phyloP scores from a whole-genome alignment of 2,329 filamentous ascomycete genomes.

The Westerdykella sp. region DNA sequence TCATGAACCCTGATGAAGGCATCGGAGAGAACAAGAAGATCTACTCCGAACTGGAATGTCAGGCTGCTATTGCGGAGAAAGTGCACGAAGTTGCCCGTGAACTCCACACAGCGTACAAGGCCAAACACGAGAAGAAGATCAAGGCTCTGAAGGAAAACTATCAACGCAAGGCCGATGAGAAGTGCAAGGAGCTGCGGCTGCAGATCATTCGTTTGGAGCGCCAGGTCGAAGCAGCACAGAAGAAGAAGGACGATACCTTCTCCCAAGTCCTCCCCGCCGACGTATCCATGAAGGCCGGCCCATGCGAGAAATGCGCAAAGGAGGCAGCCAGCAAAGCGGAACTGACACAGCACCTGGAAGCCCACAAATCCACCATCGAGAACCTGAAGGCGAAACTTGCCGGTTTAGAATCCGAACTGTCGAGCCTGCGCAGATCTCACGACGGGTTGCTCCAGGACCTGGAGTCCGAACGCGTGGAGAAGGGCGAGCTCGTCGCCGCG shows the following conservation, averaged over 20 bases:
- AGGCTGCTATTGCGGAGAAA: conserved; percentile 77
- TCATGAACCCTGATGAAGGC: conserved; percentile 33
- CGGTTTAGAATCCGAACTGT: conserved; percentile 66
- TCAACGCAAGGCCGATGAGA: conserved; percentile 84
- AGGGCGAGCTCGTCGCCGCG: conserved; percentile 72
- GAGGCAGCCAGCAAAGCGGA: conserved; percentile 22
- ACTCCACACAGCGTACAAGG: conserved; percentile 87
- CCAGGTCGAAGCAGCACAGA: conserved; percentile 69
- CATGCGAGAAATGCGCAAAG: conserved; percentile 12
- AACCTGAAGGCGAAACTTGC: conserved; percentile 68
- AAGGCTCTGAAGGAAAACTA: conserved; percentile 76
- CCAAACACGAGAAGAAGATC: conserved; percentile 96
- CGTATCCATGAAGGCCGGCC: conserved; percentile 2
- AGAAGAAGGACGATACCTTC: conserved; percentile 60
- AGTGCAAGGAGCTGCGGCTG: conserved; percentile 68
- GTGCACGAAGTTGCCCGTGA: conserved; percentile 71
- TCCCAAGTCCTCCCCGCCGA: conserved; percentile 44
- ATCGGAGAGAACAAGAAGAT: conserved; percentile 26
- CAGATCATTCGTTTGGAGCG: conserved; percentile 62
- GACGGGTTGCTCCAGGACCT: conserved; percentile 58
- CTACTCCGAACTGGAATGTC: conserved; percentile 40
- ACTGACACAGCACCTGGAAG: conserved; percentile 47
- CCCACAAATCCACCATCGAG: conserved; percentile 60
- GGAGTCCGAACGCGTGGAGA: conserved; percentile 71
- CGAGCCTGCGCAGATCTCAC: conserved; percentile 64